phyloP scores from a whole-genome alignment of 208 protist genomes.

The Strigomonas galati region DNA sequence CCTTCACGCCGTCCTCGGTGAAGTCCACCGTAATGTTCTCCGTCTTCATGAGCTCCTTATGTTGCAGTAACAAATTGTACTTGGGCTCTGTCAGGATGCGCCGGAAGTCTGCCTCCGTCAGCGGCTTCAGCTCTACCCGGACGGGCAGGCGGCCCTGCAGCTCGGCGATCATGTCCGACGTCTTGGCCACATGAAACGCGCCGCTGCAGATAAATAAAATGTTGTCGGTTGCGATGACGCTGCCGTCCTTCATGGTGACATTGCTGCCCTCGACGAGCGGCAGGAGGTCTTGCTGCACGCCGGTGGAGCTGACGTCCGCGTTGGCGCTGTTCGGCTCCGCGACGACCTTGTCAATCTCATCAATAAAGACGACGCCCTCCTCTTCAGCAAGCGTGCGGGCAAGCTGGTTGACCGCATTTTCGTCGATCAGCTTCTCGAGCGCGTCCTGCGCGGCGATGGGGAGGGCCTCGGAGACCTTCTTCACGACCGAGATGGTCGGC shows the following conservation, averaged over 20 bases:
- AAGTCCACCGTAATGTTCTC: constrained; percentile 95
- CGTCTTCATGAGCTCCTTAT: constrained; percentile 94
- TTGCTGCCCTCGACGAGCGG: constrained; percentile 97
- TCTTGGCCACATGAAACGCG: constrained; percentile 96
- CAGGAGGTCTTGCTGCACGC: constrained; percentile 98
- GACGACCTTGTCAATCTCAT: constrained; percentile 99
- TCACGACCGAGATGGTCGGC: constrained; percentile 67
- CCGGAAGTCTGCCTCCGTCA: constrained; percentile 95
- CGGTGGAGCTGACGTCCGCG: constrained; percentile 90
- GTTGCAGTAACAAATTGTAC: constrained; percentile 94
- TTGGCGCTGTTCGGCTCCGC: constrained; percentile 82
- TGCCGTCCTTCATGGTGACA: constrained; percentile 96
- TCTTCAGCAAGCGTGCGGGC: constrained; percentile 94
- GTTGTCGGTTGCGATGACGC: constrained; percentile 96
- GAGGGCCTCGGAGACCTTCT: constrained; percentile 92
- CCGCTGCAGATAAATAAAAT: constrained; percentile 98
- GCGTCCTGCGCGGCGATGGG: constrained; percentile 90
- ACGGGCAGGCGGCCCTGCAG: constrained; percentile 97
- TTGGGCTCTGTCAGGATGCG: constrained; percentile 98
- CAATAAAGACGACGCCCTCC: constrained; percentile 98
- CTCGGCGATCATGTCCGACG: constrained; percentile 94
- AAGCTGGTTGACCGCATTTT: constrained; percentile 88
- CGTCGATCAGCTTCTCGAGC: constrained; percentile 94
- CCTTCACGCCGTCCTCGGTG: constrained; percentile 93
- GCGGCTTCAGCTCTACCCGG: constrained; percentile 96